Base-by-base conservation (phyloP, 1,284 basidiomycete species). In the Violaceomyces palustris region DNA sequence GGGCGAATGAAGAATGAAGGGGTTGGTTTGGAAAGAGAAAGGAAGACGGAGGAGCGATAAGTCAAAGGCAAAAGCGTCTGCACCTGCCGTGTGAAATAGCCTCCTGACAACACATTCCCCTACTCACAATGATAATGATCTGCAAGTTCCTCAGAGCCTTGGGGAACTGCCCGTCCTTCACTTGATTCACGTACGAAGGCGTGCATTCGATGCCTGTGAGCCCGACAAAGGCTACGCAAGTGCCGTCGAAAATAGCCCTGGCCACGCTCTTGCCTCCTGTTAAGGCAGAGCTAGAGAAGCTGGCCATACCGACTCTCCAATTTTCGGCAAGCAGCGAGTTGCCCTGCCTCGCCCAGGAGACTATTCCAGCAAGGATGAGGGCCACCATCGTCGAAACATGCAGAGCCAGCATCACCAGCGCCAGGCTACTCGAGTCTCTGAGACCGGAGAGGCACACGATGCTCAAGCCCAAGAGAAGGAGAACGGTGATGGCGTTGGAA, bases 161-260 rank as follows among this genome's bases (percentile, higher is more conserved):
- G 9, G 45, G 44, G 21, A 65, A 65, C 23, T 43, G 35, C 30
- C 53, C 63, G 6, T 40, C 34, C 45, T 60, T 54, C 42, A 65
- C 56, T 35, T 50, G 42, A 6, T 44, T 50, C 39, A 56, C 55
- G 46, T 65, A 65, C 23, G 57, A 53, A 2, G 57, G 56, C 26
- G 47, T 59, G 42, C 50, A 61, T 38, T 65, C 63, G 43, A 65
- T 41, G 5, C 63, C 63, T 9, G 63, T 65, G 19, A 65, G 38
- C 15, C 63, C 63, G 18, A 65, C 60, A 49, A 65, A 65, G 21
- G 52, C 60, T 11, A 61, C 47, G 28, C 55, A 56, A 23, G 51
- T 36, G 18, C 52, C 60, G 23, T 63, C 60, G 38, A 63, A 65
- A 28, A 65, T 37, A 24, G 46, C 50, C n/a, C 53, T 22, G 4